Percentiles rank a stretch among this genome's conserved stretches.
Evolutionary conservation across 192 early-diverging fungal genomes (phyloP).

Genomic region (Entomortierella lignicola): DNA sequence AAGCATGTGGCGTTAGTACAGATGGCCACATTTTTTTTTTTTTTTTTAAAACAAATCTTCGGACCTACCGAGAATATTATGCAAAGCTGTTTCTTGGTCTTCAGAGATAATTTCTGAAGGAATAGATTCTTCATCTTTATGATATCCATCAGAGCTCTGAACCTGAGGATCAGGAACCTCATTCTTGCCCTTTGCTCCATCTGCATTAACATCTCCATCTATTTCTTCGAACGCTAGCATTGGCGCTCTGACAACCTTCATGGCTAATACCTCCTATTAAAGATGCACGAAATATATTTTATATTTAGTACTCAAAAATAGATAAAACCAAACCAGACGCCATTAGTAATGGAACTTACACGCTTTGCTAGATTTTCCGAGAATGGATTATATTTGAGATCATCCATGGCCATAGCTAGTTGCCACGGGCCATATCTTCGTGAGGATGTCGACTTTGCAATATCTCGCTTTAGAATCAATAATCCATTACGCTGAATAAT

Average conservation of each 20-base stretch:
- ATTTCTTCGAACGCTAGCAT: background rate
- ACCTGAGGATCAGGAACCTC: background rate
- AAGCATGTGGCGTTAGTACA: too few species aligned
- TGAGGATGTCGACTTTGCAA: background rate
- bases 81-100: background rate
- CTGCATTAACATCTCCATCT: background rate
- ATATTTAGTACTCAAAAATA: too few species aligned
- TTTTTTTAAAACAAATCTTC: background rate
- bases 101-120: too few species aligned
- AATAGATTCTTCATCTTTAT: background rate
- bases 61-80: slow-evolving; percentile 31
- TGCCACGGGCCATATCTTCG: background rate
- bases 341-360: background rate
- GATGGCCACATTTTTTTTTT: too few species aligned
- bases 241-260: slow-evolving; percentile 15
- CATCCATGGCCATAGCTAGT: slow-evolving; percentile 38
- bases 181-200: too few species aligned
- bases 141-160: background rate
- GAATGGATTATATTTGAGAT: background rate
- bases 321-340: background rate
- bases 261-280: slow-evolving; percentile 20
- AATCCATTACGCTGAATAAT: slow-evolving; percentile 31
- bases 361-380: background rate
- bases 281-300: too few species aligned
- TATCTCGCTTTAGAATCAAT: slow-evolving; percentile 18